Evolutionary conservation across 2,329 filamentous ascomycete genomes (phyloP), one percentile per base, ranked within the genome.

Genomic region (Claviceps cyperi): DNA sequence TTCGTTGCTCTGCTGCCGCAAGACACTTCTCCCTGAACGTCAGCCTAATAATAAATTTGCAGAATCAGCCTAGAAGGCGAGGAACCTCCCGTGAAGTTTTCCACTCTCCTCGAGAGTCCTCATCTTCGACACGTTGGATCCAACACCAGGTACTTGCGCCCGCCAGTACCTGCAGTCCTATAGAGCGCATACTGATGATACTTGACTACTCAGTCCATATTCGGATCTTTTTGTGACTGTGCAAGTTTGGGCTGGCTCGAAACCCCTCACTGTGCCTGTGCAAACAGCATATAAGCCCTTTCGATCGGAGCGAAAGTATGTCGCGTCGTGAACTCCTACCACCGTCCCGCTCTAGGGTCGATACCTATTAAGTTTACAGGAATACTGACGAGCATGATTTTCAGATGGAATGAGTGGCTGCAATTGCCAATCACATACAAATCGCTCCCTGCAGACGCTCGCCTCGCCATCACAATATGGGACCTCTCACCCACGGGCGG

Each of bases 281-380:
- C 91, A 97, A 65, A 98, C 92, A 2, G 78, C 88, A 22, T 97
- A 97, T 69, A 95, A 89, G 62, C 72, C 87, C 7, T 97, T 98
- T 64, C 88, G 89, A 62, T 77, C 77, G 37, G 80, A 84, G 60
- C 70, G 81, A 68, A 78, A 72, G 74, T 82, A 57, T 48, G 63
- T 38, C 2, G 13, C 37, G 21, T 35, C 9, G n/a, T 37, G 19
- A 37, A 11, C 6, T 32, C 15, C 15, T 4, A 15, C 43, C 17
- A 11, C 32, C 14, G 14, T 14, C 40, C 9, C 5, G 3, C 46
- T 22, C 39, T n/a, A n/a, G 35, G 45, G 17, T 2, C 2, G 11
- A 22, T 32, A 22, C 17, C 17, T 15, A 4, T 35, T 2, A 37
- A 21, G 37, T 15, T 22, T 1, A 6, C 22, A 22, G 22, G 22